phyloP scores from a whole-genome alignment of 2,329 filamentous ascomycete species.

The Hypoxylon sp. region DNA sequence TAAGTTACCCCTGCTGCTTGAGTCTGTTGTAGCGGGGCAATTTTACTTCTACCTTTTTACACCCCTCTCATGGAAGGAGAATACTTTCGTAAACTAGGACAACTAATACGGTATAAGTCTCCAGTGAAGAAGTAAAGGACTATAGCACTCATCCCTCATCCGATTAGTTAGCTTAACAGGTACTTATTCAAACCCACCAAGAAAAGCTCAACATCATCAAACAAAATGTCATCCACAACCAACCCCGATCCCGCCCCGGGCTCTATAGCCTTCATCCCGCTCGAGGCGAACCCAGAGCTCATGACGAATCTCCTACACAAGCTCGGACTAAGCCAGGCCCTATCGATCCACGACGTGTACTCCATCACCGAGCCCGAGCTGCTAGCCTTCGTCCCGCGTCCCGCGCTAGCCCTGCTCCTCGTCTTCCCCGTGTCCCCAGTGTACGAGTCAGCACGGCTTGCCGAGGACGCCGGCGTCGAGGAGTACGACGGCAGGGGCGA shows the following conservation, averaged over 20 bases:
- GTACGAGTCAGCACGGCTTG: slow-evolving; percentile 79
- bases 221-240: slow-evolving; percentile 36
- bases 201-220: neutral
- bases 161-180: neutral
- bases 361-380: slow-evolving; percentile 86
- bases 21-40: slow-evolving; percentile 31
- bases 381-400: slow-evolving; percentile 86
- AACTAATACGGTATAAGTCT: too few species aligned
- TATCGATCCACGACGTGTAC: slow-evolving; percentile 91
- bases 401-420: slow-evolving; percentile 86
- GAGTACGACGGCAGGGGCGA: slow-evolving; percentile 75
- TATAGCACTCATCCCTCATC: too few species aligned
- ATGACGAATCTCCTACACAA: slow-evolving; percentile 84
- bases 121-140: too few species aligned
- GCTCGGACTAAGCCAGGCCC: slow-evolving; percentile 80
- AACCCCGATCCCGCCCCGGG: slow-evolving; percentile 51
- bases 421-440: slow-evolving; percentile 85
- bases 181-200: neutral
- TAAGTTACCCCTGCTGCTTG: slow-evolving; percentile 16
- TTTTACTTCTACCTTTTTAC: slow-evolving; percentile 1
- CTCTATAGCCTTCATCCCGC: slow-evolving; percentile 62
- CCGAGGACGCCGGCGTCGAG: slow-evolving; percentile 71
- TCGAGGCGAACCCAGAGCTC: slow-evolving; percentile 83
- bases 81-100: neutral
- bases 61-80: slow-evolving; percentile 1